phyloP scores from a whole-genome alignment of 2,329 filamentous ascomycete species.

The Diaporthe ampelina region DNA sequence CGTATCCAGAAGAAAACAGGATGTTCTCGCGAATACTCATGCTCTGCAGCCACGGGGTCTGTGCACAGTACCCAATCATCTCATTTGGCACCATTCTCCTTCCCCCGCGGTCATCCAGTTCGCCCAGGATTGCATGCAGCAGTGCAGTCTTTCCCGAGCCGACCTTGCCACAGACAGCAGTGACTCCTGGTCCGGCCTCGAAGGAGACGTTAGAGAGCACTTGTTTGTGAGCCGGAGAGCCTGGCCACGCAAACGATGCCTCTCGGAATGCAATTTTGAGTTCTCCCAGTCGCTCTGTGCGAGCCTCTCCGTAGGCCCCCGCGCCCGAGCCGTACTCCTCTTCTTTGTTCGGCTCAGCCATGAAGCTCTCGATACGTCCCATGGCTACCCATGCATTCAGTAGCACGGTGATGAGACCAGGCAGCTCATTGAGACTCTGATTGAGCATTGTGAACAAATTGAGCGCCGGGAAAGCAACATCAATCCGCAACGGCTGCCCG shows the following conservation, averaged over 20 bases:
- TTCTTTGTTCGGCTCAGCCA: conserved; percentile 85
- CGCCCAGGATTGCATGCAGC: conserved; percentile 70
- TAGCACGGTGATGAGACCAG: conserved; percentile 79
- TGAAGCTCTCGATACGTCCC: conserved; percentile 85
- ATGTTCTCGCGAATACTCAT: conserved; percentile 77
- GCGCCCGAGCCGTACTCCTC: conserved; percentile 56
- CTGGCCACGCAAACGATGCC: conserved; percentile 86
- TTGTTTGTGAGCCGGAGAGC: conserved; percentile 62
- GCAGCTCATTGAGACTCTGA: conserved; percentile 79
- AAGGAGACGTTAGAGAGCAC: conserved; percentile 64
- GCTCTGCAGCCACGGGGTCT: conserved; percentile 75
- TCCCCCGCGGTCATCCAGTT: conserved; percentile 75
- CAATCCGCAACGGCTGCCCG: conserved; percentile 77
- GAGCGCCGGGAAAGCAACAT: conserved; percentile 88
- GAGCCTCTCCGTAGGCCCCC: conserved; percentile 42
- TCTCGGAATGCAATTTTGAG: conserved; percentile 68
- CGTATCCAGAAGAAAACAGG: conserved; percentile 70
- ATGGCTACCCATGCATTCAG: conserved; percentile 89
- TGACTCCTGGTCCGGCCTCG: conserved; percentile 64
- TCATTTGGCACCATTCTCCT: conserved; percentile 61
- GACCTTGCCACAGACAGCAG: conserved; percentile 70
- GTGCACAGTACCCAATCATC: conserved; percentile 69
- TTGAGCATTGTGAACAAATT: conserved; percentile 85
- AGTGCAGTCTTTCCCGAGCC: conserved; percentile 74
- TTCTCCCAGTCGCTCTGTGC: conserved; percentile 43